A percentile compares a stretch with the other conserved stretches of the same genome.
These are phyloP conservation scores for Dalechampia spathulata DNA, from an alignment of 441 rosid species.

Conservation along the genomic window DNA sequence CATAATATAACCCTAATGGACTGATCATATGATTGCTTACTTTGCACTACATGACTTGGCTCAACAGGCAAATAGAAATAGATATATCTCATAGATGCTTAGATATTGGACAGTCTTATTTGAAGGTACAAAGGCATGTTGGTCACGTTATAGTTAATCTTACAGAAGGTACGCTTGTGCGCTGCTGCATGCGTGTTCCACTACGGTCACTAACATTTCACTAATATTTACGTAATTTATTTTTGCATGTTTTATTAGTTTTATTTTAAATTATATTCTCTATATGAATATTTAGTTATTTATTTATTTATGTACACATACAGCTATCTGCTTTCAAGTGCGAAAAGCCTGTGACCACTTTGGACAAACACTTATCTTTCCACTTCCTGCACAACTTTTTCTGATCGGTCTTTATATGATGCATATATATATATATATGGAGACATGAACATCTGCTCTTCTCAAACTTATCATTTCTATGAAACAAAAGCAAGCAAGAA, in stretches of 20 bases:
- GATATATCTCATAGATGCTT: background rate
- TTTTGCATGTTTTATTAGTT: background rate
- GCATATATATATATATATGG: constrained; percentile 1
- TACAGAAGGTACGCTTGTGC: constrained; percentile 13
- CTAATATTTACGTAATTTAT: background rate
- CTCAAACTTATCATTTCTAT: constrained; percentile 7
- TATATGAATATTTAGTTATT: too few species aligned
- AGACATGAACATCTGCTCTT: constrained; percentile 1
- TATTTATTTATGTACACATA: background rate
- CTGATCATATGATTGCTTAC: too few species aligned
- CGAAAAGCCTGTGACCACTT: too few species aligned
- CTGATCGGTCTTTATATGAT: background rate
- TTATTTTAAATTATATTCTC: too few species aligned
- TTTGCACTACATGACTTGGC: too few species aligned
- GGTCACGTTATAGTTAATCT: constrained; percentile 6
- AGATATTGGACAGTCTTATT: background rate
- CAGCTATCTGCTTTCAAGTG: constrained; percentile 10
- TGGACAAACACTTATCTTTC: background rate
- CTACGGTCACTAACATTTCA: constrained; percentile 22
- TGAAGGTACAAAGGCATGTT: too few species aligned
- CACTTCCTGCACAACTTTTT: background rate
- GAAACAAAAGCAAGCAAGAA: background rate
- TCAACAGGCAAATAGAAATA: too few species aligned
- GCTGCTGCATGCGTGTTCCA: constrained; percentile 49
- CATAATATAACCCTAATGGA: background rate